Base-by-base conservation (phyloP, 805 yeast species). In the Teunomyces tritomae region DNA sequence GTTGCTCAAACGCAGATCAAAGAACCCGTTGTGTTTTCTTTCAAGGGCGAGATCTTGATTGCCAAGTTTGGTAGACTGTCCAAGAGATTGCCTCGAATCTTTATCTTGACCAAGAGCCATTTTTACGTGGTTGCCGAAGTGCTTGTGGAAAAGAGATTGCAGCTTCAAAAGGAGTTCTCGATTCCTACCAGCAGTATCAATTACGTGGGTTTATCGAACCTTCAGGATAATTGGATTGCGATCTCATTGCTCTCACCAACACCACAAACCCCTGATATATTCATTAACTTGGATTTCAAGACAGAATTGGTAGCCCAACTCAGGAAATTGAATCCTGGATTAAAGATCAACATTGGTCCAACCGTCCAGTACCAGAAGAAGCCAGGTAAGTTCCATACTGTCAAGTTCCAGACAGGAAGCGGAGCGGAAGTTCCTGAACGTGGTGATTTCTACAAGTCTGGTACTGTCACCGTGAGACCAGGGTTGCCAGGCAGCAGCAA, bases 31-130 rank as follows among this genome's bases (percentile, higher is more conserved):
- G 60, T 83, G 2, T 94, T 92, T 60, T 89, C 97, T 2, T 70
- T 80, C 40, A 81, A 85, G 43, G 96, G 96, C 37, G 96, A 94
- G 62, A 79, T 83, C 29, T 71, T 94, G 48, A 81, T 80, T 55
- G 77, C 96, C 9, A 92, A 94, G 59, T 89, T 94, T 65, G 99
- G 99, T 50, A 77, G 98, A 55, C 90, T 98, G 0, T 85, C 97
- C 5, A 83, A 80, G 54, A 76, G 97, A 51, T 62, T 88, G 46
- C 84, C 86, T 39, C 79, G 94, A 51, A 78, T 85, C 4, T 82
- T 89, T 53, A 70, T 94, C 37, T 68, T 94, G 51, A 87, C 96
- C 0, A 71, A 71, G 24, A 63, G 76, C 8, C 71, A 74, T 8
- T 75, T 94, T 16, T 85, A 84, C 61, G 77, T 94, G 28, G 72